These are phyloP conservation scores for Alternaria alternata DNA, from an alignment of 2,329 filamentous ascomycete genomes.

Conservation along the genomic window DNA sequence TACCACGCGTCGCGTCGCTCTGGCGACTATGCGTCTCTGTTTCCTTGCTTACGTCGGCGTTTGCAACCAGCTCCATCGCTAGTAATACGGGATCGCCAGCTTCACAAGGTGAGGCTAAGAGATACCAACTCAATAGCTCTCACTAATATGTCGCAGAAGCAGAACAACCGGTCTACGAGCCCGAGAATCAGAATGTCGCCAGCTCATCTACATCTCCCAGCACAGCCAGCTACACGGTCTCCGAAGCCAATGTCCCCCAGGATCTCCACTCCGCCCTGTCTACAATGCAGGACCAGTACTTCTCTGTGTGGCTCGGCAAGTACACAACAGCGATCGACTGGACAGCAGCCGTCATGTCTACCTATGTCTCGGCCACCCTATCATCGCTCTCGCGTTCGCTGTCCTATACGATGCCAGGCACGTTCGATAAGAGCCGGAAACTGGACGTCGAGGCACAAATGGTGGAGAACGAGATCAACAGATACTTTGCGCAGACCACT, in stretches of 20 bases:
- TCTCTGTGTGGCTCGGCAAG: constrained; percentile 76
- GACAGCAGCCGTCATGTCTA: constrained; percentile 86
- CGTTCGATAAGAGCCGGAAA: constrained; percentile 37
- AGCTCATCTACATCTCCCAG: neutral
- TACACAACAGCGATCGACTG: constrained; percentile 92
- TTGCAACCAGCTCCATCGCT: constrained; percentile 16
- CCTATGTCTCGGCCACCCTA: constrained; percentile 77
- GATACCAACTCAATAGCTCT: neutral
- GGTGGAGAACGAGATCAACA: constrained; percentile 81
- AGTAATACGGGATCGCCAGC: constrained; percentile 1
- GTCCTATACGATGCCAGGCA: constrained; percentile 51
- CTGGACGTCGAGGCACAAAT: constrained; percentile 53
- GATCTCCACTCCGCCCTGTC: constrained; percentile 66
- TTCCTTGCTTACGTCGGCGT: constrained; percentile 10
- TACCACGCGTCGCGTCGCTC: constrained; percentile 7
- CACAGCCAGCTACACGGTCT: constrained; percentile 1
- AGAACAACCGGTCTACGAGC: constrained; percentile 19
- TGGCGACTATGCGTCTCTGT: constrained; percentile 11
- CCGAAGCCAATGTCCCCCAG: constrained; percentile 34
- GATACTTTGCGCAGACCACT: constrained; percentile 78
- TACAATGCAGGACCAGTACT: constrained; percentile 81
- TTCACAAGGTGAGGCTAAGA: constrained; percentile 15
- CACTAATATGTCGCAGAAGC: constrained; percentile 17
- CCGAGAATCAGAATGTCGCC: constrained; percentile 24
- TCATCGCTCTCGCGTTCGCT: constrained; percentile 73